phyloP scores from a whole-genome alignment of 345 rosid species.

The Populus nigra region DNA sequence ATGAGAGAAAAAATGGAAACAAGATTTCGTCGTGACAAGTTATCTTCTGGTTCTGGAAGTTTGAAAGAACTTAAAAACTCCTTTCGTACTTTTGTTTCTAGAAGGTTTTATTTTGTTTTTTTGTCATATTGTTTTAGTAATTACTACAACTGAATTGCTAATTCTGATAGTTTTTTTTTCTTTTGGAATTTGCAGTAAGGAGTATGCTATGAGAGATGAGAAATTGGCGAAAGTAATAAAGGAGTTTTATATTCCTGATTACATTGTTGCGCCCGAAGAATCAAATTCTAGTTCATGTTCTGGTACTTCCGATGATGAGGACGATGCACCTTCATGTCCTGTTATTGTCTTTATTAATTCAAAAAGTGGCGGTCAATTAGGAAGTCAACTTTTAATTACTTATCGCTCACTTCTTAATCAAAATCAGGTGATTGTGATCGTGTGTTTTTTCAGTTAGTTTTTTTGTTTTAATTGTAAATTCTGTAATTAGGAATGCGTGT shows the following conservation, averaged over 20 bases:
- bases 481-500: neutral
- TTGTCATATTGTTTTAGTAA: neutral
- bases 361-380: constrained; percentile 77
- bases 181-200: constrained; percentile 17
- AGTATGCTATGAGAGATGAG: neutral
- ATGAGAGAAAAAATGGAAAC: neutral
- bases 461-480: neutral
- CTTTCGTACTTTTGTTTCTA: constrained; percentile 7
- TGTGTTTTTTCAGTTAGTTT: neutral
- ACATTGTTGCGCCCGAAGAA: constrained; percentile 35
- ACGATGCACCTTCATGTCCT: constrained; percentile 43
- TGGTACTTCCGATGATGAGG: neutral
- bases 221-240: constrained; percentile 10
- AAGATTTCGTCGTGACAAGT: neutral
- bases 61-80: constrained; percentile 2
- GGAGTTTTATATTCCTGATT: constrained; percentile 45
- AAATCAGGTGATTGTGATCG: constrained; percentile 40
- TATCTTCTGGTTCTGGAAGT: constrained; percentile 1
- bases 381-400: constrained; percentile 52
- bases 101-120: constrained; percentile 2
- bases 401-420: constrained; percentile 51
- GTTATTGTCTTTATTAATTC: constrained; percentile 65
- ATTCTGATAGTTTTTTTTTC: neutral
- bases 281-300: constrained; percentile 2
- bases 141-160: no score